phyloP scores from a whole-genome alignment of 768 basidiomycete species.

The Boletus sp. region DNA sequence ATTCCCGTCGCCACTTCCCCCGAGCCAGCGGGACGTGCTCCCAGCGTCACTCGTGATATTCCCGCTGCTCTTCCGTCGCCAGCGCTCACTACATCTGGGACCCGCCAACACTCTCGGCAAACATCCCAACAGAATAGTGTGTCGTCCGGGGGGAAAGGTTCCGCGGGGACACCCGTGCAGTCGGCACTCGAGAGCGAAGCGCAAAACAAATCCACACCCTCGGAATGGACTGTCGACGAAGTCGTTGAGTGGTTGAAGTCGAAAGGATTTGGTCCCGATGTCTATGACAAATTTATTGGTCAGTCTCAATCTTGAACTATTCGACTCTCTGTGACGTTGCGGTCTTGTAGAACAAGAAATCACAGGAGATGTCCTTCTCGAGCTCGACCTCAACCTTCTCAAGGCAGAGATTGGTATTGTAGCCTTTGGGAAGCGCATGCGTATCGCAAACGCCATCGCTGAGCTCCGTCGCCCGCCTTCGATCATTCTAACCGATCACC shows the following conservation, averaged over 20 bases:
- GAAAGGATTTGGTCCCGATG: conserved; percentile 81
- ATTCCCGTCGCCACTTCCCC: conserved; percentile 24
- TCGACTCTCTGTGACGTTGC: not conserved
- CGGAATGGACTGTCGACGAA: conserved; percentile 84
- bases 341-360: conserved; percentile 87
- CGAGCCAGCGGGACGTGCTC: conserved; percentile 16
- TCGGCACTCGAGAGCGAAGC: conserved; percentile 18
- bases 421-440: conserved; percentile 92
- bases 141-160: conserved; percentile 27
- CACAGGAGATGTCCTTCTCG: conserved; percentile 93
- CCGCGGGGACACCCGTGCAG: conserved; percentile 19
- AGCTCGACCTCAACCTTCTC: conserved; percentile 86
- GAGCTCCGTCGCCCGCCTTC: conserved; percentile 79
- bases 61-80: conserved; percentile 32
- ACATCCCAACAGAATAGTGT: conserved; percentile 45
- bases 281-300: conserved; percentile 87
- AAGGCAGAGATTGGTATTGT: conserved; percentile 91
- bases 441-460: conserved; percentile 87
- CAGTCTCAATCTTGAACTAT: conserved; percentile 22
- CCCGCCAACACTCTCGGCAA: conserved; percentile 24
- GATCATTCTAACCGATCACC: conserved; percentile 50
- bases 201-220: conserved; percentile 40
- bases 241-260: conserved; percentile 84
- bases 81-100: conserved; percentile 22
- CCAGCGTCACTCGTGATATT: conserved; percentile 24